Base-by-base conservation (phyloP, 495 filamentous ascomycete genomes). In the Thozetella sp. region DNA sequence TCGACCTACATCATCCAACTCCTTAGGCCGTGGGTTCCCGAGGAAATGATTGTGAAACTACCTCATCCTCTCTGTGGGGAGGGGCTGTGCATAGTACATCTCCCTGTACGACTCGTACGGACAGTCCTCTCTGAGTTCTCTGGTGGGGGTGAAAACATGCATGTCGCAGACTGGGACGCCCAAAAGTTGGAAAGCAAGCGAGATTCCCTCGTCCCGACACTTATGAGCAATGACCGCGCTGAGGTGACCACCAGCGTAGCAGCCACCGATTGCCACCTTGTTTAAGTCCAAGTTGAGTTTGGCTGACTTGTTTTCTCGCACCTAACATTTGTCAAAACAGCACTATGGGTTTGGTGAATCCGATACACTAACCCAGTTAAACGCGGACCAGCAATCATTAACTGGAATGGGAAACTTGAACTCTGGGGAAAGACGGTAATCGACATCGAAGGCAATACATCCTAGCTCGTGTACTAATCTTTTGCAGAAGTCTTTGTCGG, bases 11-110 rank as follows among this genome's bases (percentile, higher is more conserved):
- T 48, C 4, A n/a, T 48, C 43, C 9, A 48, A n/a, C 43, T 48
- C 43, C 43, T 11, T 11, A 3, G 43, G 43, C 43, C 43, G 12
- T 20, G 43, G 43, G 43, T n/a, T 15, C 3, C 43, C 43, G 10
- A 48, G 43, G 43, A 48, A 48, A 4, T 48, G 6, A n/a, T 48
- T 48, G 43, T 48, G 43, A 19, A 48, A 48, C 43, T n/a, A 48
- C 43, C 4, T 19, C 43, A 48, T 48, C n/a, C 43, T 9, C 43
- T 48, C 43, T 4, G 43, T 20, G 9, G 43, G 43, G 9, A 48
- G n/a, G 11, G 43, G 43, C 43, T 48, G 43, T 4, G 43, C 20
- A 19, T 48, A 20, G 43, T 13, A 48, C 43, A 48, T 48, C 43
- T 48, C 43, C 9, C 43, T 10, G n/a, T 48, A 48, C 43, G 43